Percentiles rank a stretch among this genome's conserved stretches.
These are phyloP conservation scores for Sisymbrium irio DNA, from an alignment of 345 rosid species.

Conservation along the genomic window DNA sequence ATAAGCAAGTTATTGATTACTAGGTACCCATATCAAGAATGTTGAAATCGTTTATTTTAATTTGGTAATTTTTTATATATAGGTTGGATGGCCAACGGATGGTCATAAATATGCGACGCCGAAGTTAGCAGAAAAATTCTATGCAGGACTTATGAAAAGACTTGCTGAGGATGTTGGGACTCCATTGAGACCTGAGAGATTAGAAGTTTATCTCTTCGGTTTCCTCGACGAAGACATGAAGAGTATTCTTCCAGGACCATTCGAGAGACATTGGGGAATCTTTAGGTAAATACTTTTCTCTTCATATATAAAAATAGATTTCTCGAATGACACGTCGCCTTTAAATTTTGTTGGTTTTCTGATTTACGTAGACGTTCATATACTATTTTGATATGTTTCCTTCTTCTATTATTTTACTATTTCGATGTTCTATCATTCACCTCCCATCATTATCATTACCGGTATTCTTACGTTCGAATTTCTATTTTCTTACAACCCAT, in stretches of 20 bases:
- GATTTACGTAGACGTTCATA: too few species aligned
- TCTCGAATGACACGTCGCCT: neutral
- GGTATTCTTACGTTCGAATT: too few species aligned
- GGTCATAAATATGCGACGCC: slow-evolving; percentile 42
- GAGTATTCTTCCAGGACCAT: slow-evolving; percentile 65
- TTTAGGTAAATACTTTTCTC: slow-evolving; percentile 29
- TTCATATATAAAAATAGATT: neutral
- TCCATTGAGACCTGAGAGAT: slow-evolving; percentile 54
- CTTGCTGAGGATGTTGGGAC: slow-evolving; percentile 55
- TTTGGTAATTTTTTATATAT: neutral
- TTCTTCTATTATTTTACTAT: too few species aligned
- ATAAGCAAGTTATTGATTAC: neutral
- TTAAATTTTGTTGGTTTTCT: neutral
- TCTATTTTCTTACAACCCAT: too few species aligned
- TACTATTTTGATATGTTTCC: too few species aligned
- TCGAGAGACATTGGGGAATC: slow-evolving; percentile 95
- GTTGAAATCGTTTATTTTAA: neutral
- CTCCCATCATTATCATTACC: too few species aligned
- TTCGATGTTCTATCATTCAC: too few species aligned
- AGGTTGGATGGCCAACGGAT: slow-evolving; percentile 93
- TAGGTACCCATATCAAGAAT: neutral
- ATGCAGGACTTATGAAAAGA: slow-evolving; percentile 63
- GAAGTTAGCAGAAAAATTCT: slow-evolving; percentile 54
- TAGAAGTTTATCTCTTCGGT: slow-evolving; percentile 63
- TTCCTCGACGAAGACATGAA: slow-evolving; percentile 74